Conservation (phyloP, 2,329 filamentous ascomycete species). For the Pochonia chlamydosporia region DNA sequence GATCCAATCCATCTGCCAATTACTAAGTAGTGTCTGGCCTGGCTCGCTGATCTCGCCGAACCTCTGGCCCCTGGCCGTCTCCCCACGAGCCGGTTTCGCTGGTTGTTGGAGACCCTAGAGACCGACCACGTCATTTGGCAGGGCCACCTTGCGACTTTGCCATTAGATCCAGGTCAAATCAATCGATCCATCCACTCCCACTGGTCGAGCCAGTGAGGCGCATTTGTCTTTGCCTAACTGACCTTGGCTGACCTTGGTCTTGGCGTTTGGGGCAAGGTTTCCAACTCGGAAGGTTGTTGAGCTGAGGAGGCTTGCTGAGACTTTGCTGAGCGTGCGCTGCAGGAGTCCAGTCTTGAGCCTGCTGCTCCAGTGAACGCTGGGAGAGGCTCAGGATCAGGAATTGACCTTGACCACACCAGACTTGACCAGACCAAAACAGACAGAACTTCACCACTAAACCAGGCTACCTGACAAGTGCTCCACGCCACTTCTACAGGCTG, state of each 20-base stretch:
- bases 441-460: neutral
- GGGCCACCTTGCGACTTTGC: neutral
- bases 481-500: too few relatives aligned
- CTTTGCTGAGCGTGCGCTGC: neutral
- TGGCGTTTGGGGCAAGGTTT: slow-evolving; percentile 1
- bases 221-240: neutral
- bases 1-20: too few relatives aligned
- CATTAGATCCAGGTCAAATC: too few relatives aligned
- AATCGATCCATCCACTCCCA: neutral
- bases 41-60: neutral
- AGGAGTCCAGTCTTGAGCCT: too few relatives aligned
- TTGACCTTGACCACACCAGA: too few relatives aligned
- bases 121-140: slow-evolving; percentile 11
- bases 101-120: slow-evolving; percentile 8
- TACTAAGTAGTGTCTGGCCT: neutral
- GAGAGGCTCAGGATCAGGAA: too few relatives aligned
- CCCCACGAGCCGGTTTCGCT: slow-evolving; percentile 18
- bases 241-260: neutral
- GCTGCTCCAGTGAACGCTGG: too few relatives aligned
- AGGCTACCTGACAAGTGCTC: too few relatives aligned
- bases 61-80: slow-evolving; percentile 1
- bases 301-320: neutral
- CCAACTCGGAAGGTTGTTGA: neutral
- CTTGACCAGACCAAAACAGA: too few relatives aligned
- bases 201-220: neutral